Conservation (phyloP, 106 monocot species). For the Platanthera guangdongensis region DNA sequence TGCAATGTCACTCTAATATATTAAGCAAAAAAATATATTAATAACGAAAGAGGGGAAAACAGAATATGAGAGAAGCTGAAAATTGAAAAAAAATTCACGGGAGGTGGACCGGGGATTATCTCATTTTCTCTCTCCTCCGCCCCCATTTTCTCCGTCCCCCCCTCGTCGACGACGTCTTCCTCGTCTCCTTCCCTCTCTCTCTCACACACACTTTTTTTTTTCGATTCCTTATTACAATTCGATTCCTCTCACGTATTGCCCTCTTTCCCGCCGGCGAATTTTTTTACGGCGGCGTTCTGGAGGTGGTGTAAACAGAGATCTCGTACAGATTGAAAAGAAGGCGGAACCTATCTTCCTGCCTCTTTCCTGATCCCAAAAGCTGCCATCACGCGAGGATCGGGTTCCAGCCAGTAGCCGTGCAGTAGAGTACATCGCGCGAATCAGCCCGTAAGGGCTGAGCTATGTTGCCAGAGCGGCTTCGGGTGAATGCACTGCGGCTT, state of each 20-base stretch:
- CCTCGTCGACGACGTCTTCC: not conserved
- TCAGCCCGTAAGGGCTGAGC: not conserved
- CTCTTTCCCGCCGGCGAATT: conserved; percentile 2
- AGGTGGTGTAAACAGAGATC: not conserved
- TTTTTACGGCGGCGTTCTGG: not conserved
- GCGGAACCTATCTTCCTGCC: not conserved
- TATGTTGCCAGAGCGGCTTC: not conserved
- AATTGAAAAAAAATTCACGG: not conserved
- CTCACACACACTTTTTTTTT: not conserved
- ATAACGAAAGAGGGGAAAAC: not conserved
- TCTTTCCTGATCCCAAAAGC: not conserved
- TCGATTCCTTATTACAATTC: not conserved
- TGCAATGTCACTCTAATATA: too few species aligned
- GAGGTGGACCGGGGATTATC: conserved; percentile 3
- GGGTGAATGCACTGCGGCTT: not conserved
- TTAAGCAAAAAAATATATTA: too few species aligned
- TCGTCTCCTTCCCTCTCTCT: not conserved
- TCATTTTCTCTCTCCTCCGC: conserved; percentile 4
- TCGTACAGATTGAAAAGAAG: not conserved
- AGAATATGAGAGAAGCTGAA: conserved; percentile 1
- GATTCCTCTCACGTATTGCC: not conserved
- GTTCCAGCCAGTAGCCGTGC: not conserved
- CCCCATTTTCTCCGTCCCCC: not conserved
- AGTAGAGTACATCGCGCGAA: not conserved
- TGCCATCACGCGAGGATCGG: not conserved